Evolutionary conservation across 2,329 filamentous ascomycete species (phyloP).

Genomic region (Bimuria novae-zelandiae): DNA sequence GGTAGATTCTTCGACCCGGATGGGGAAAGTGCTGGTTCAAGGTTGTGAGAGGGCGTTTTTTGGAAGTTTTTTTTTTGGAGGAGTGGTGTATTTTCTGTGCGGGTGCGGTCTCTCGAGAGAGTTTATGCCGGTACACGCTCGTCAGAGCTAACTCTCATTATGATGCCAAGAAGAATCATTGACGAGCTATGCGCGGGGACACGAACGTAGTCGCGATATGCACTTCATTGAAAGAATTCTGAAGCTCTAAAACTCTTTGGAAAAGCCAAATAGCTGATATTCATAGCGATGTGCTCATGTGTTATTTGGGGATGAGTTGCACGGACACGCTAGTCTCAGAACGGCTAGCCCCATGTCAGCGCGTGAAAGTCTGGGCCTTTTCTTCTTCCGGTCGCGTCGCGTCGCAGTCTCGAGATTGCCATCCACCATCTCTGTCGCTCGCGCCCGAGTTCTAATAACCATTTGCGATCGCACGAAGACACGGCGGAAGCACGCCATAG

Average conservation of each 20-base stretch:
- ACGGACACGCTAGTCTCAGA: neutral
- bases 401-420: neutral
- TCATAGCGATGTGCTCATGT: no score
- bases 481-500: slow-evolving; percentile 15
- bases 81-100: neutral
- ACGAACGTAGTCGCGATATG: no score
- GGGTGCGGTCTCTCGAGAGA: neutral
- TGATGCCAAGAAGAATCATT: slow-evolving; percentile 5
- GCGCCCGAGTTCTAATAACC: neutral
- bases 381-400: neutral
- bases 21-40: no score
- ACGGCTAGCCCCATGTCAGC: neutral
- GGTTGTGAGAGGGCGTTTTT: neutral
- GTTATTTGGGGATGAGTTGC: neutral
- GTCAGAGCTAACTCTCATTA: neutral
- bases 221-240: no score
- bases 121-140: neutral
- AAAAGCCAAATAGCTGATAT: no score
- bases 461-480: neutral
- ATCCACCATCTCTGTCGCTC: neutral
- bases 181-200: neutral
- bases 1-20: neutral
- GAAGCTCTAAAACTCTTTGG: no score
- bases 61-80: neutral
- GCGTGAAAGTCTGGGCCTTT: neutral